phyloP scores from a whole-genome alignment of 345 rosid genomes.

The Brassica napus region Da-Ae NC_063450.1:23023501-23024000 shows the following conservation, averaged over 20 bases:
- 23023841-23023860: no score
- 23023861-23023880: no score
- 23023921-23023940: no score
- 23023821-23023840: no score
- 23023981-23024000: no score
- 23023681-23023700: constrained; percentile 23
- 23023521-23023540: constrained; percentile 49
- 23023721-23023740: constrained; percentile 98
- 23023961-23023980: no score
- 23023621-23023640: background rate
- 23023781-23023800: background rate
- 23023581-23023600: constrained; percentile 80
- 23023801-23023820: no score
- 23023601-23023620: constrained; percentile 91
- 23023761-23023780: background rate
- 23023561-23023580: constrained; percentile 93
- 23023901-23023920: no score
- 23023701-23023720: constrained; percentile 92
- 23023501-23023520: constrained; percentile 75
- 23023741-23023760: constrained; percentile 80
- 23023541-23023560: no score
- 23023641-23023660: background rate
- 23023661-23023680: constrained; percentile 8
- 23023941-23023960: no score
- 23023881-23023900: no score